Evolutionary conservation across 208 protist genomes (phyloP).

Genomic region (Trypanosoma avium): DNA sequence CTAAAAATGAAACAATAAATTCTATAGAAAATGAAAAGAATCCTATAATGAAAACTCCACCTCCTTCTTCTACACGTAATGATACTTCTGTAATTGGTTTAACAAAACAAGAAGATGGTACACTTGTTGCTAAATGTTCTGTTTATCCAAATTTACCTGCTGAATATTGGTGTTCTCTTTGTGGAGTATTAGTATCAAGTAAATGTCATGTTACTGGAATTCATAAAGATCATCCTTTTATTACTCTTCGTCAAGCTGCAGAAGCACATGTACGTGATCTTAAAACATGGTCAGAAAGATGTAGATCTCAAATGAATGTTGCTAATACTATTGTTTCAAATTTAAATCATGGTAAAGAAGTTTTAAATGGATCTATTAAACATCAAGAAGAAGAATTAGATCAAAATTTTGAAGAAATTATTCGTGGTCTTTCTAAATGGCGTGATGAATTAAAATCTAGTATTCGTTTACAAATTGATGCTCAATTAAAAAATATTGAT

Average conservation of each 20-base stretch:
- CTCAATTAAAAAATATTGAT: conserved; percentile 25
- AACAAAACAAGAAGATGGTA: conserved; percentile 1
- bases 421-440: conserved; percentile 25
- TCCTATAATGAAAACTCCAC: not conserved
- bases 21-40: not conserved
- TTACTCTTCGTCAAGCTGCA: conserved; percentile 33
- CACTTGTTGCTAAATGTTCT: conserved; percentile 24
- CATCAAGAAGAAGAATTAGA: conserved; percentile 23
- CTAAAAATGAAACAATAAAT: not conserved
- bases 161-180: conserved; percentile 38
- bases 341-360: conserved; percentile 18
- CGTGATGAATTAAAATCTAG: conserved; percentile 24
- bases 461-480: conserved; percentile 19
- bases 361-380: conserved; percentile 13
- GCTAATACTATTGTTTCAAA: conserved; percentile 26
- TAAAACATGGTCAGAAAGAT: conserved; percentile 24
- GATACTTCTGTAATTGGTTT: not conserved
- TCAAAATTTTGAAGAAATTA: conserved; percentile 23
- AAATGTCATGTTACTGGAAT: conserved; percentile 34
- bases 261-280: conserved; percentile 35
- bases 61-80: not conserved
- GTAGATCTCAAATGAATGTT: conserved; percentile 26
- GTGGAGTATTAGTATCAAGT: conserved; percentile 33
- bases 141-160: conserved; percentile 35
- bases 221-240: conserved; percentile 36